Evolutionary conservation across 2,329 filamentous ascomycete species (phyloP).

Genomic region (Apiospora saccharicola): DNA sequence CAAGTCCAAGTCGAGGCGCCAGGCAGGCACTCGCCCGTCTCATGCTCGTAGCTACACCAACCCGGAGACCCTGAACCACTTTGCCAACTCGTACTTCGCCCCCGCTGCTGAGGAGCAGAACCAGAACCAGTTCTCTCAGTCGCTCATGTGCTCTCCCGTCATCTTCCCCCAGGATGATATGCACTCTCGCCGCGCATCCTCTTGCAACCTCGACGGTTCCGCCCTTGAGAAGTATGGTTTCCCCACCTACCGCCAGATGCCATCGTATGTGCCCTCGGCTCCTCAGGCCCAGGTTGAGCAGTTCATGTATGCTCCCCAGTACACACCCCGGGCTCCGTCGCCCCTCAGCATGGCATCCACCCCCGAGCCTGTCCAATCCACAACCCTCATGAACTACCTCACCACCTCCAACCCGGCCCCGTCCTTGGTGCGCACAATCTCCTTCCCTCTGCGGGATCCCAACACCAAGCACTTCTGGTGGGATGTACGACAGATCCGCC

Average conservation of each 20-base stretch:
- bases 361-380: slow-evolving; percentile 61
- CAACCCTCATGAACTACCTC: slow-evolving; percentile 80
- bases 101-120: slow-evolving; percentile 42
- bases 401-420: slow-evolving; percentile 82
- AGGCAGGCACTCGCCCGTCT: slow-evolving; percentile 38
- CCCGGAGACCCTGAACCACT: slow-evolving; percentile 61
- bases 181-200: slow-evolving; percentile 65
- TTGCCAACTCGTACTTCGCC: slow-evolving; percentile 49
- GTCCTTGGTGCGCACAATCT: slow-evolving; percentile 80
- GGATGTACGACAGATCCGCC: slow-evolving; percentile 87
- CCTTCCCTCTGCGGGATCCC: slow-evolving; percentile 70
- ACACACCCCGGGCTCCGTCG: slow-evolving; percentile 52
- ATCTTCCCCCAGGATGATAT: slow-evolving; percentile 57
- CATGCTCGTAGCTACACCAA: slow-evolving; percentile 68
- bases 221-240: slow-evolving; percentile 77
- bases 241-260: slow-evolving; percentile 83
- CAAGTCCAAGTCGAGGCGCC: slow-evolving; percentile 46
- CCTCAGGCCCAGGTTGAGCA: slow-evolving; percentile 47
- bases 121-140: slow-evolving; percentile 47
- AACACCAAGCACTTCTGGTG: slow-evolving; percentile 91
- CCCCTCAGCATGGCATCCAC: slow-evolving; percentile 48
- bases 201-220: slow-evolving; percentile 68
- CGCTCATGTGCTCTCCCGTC: slow-evolving; percentile 73
- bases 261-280: slow-evolving; percentile 55
- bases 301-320: slow-evolving; percentile 54